phyloP scores from a whole-genome alignment of 2,329 filamentous ascomycete genomes.

The Cryphonectria radicalis region DNA sequence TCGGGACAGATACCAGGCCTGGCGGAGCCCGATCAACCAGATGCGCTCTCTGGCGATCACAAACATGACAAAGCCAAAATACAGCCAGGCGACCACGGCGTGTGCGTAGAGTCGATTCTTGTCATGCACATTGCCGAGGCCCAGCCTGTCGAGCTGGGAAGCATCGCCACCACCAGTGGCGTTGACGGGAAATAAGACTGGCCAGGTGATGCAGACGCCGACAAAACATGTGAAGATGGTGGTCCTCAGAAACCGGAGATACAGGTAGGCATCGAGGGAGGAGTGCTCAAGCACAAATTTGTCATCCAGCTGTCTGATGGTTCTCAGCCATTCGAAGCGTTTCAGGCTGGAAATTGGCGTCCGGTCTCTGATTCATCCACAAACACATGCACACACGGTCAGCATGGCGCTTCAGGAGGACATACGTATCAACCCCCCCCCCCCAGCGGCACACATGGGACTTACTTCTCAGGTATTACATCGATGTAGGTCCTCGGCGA shows the following conservation, averaged over 20 bases:
- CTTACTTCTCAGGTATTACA: slow-evolving; percentile 32
- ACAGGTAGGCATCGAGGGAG: slow-evolving; percentile 89
- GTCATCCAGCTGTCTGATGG: slow-evolving; percentile 28
- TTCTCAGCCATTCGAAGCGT: slow-evolving; percentile 29
- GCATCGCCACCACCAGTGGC: slow-evolving; percentile 73
- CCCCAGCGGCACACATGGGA: too few relatives aligned
- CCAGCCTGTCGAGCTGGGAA: slow-evolving; percentile 68
- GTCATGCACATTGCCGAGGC: slow-evolving; percentile 56
- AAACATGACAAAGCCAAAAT: slow-evolving; percentile 87
- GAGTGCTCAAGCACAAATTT: slow-evolving; percentile 72
- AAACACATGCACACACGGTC: not conserved
- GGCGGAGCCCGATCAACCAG: slow-evolving; percentile 91
- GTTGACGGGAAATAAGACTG: slow-evolving; percentile 82
- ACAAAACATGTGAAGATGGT: slow-evolving; percentile 76
- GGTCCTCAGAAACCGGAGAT: slow-evolving; percentile 85
- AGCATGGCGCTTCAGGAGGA: not conserved
- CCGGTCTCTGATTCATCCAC: slow-evolving; percentile 20
- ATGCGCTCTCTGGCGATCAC: slow-evolving; percentile 88
- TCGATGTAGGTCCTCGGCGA: slow-evolving; percentile 33
- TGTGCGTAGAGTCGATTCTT: slow-evolving; percentile 78
- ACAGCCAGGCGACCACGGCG: slow-evolving; percentile 78
- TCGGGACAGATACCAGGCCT: slow-evolving; percentile 89
- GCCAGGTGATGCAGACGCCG: slow-evolving; percentile 82
- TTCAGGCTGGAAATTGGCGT: slow-evolving; percentile 28
- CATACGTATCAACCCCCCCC: too few relatives aligned